Evolutionary conservation across 2,329 filamentous ascomycete species (phyloP).

Genomic region (Hyphodiscus sp.): DNA sequence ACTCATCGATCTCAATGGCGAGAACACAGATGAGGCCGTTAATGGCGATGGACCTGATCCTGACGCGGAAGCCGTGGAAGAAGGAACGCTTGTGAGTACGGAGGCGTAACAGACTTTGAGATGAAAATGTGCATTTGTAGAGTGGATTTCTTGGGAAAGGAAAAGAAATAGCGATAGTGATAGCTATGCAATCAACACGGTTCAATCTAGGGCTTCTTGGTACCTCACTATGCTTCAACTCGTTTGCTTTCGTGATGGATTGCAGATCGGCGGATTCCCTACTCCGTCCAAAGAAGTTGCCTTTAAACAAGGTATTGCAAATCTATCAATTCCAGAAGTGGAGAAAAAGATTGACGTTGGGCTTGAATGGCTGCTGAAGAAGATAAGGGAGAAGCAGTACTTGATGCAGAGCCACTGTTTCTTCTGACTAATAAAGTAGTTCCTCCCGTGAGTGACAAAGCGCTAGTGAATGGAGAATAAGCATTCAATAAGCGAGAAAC

Average conservation of each 20-base stretch:
- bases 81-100: conserved; percentile 5
- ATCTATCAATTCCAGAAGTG: too few relatives aligned
- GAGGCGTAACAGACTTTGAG: conserved; percentile 2
- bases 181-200: not conserved
- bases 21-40: conserved; percentile 6
- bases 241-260: too few relatives aligned
- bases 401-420: too few relatives aligned
- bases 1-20: conserved; percentile 26
- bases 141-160: not conserved
- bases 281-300: too few relatives aligned
- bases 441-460: too few relatives aligned
- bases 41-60: conserved; percentile 20
- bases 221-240: too few relatives aligned
- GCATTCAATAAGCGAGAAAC: too few relatives aligned
- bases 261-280: too few relatives aligned
- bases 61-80: conserved; percentile 17
- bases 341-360: not conserved
- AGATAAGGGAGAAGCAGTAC: not conserved
- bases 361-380: not conserved
- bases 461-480: too few relatives aligned
- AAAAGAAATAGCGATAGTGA: not conserved
- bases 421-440: too few relatives aligned
- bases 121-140: not conserved
- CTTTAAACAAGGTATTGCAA: too few relatives aligned
- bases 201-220: not conserved